phyloP scores from a whole-genome alignment of 345 rosid species.

The Bruguiera gymnorhiza region DNA sequence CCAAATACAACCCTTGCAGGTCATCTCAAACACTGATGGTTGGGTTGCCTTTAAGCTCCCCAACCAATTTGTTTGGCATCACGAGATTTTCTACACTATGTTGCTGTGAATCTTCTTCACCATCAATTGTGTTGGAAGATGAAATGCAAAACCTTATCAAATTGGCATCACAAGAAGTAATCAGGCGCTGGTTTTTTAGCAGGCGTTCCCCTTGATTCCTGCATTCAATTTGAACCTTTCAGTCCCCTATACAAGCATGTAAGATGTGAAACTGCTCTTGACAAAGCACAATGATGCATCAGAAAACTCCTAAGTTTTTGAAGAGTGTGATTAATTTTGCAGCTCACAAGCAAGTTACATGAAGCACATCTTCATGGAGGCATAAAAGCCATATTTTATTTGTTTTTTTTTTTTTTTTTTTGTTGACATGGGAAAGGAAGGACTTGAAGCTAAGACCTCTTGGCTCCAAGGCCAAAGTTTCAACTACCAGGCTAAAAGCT shows the following conservation, averaged over 20 bases:
- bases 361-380: no score
- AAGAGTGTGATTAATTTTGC: no score
- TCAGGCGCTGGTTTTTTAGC: slow-evolving; percentile 91
- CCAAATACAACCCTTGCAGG: neutral
- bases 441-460: no score
- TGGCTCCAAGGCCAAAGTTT: no score
- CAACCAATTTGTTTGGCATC: neutral
- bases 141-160: slow-evolving; percentile 7
- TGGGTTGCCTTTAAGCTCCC: slow-evolving; percentile 6
- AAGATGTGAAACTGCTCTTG: neutral
- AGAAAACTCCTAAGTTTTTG: no score
- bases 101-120: neutral
- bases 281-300: no score
- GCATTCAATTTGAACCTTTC: slow-evolving; percentile 21
- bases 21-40: slow-evolving; percentile 16
- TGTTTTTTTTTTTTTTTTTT: no score
- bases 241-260: neutral
- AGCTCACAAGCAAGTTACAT: no score
- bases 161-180: slow-evolving; percentile 63
- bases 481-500: neutral
- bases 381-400: no score
- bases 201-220: slow-evolving; percentile 93
- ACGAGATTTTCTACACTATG: slow-evolving; percentile 5
- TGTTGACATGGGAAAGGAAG: no score
- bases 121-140: slow-evolving; percentile 5